Base-by-base conservation (phyloP, 1,284 basidiomycete genomes). In the Malassezia equina region DNA sequence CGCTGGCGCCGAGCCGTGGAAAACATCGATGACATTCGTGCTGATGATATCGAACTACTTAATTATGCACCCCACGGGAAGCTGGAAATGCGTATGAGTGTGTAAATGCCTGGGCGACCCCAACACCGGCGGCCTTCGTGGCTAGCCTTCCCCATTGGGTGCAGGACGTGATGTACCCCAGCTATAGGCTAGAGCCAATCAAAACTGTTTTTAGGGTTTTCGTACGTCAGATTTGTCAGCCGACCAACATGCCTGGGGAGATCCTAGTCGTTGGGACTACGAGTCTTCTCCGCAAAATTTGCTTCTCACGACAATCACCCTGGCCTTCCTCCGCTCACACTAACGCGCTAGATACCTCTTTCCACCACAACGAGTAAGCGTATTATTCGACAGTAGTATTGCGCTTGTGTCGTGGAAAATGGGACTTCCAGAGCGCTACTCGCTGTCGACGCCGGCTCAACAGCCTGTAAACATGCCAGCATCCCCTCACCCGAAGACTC, bases 31-130 rank as follows among this genome's bases (percentile, higher is more conserved):
- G 84, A 84, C 34, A 93, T 95, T 74, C 80, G 77, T 55, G 81
- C 80, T 47, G 83, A 83, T 19, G 90, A 98, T 75, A 84, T 98
- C 59, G 80, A 84, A 40, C 82, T 98, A 8, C 84, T 86, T 55
- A 86, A 85, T 0, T 98, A 98, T 73, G 81, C 86, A 60, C 86
- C 88, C 11, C 82, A 89, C 73, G 84, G 85, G 7, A 81, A 82
- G 64, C 90, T 98, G 67, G 80, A 87, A 49, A 96, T 98, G 93
- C 90, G 90, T 79, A 96, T 96, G 93, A 91, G 88, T 75, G 88
- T 94, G 34, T 90, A 79, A n/a, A n/a, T n/a, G n/a, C n/a, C n/a
- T n/a, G n/a, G n/a, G n/a, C n/a, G n/a, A n/a, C n/a, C n/a, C n/a
- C n/a, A n/a, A n/a, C n/a, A n/a, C n/a, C n/a, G n/a, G n/a, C n/a